Evolutionary conservation across 2,329 filamentous ascomycete species (phyloP), one percentile per base, ranked within the genome.

Genomic region (Calonectria crousiana): DNA sequence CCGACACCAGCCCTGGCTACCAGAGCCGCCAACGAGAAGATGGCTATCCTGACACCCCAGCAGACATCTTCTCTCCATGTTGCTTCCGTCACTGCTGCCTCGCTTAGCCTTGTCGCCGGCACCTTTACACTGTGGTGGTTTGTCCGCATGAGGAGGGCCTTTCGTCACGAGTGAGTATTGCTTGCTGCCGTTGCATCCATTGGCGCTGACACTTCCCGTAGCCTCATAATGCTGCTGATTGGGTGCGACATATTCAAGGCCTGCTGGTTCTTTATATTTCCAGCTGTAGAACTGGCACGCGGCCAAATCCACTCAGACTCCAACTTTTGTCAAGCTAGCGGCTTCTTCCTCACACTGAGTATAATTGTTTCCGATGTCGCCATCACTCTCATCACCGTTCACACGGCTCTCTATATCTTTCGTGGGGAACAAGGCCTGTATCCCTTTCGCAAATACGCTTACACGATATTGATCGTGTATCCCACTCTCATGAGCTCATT

Each of bases 191-290:
- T 3, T 2, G 5, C 13, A 16, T 6, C 53, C 30, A n/a, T 30
- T 30, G 9, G 30, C 47, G 30, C 75, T 80, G n/a, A 80, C 67
- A 62, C n/a, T 6, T 20, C 23, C 4, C 8, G 3, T 47, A 95
- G 93, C 75, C 88, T 96, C 69, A 93, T 96, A 72, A 91, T 96
- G 88, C 84, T 95, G 49, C 86, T 96, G 18, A 92, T 96, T 60
- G 88, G 92, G 74, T 93, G 93, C 78, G 93, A 95, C 83, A 89
- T 94, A 81, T 90, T 93, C 83, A 94, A 94, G 82, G 90, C 92
- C 3, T 81, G 92, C 3, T 95, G 92, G 90, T 92, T 93, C 75
- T 88, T 95, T 75, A 83, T 94, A 52, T 93, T 92, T 77, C 90
- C 93, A 0, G 85, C 91, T 2, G 88, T 92, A 26, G 89, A 90